Evolutionary conservation across 2,329 filamentous ascomycete species (phyloP).

Genomic region (Diaporthe ilicicola): DNA sequence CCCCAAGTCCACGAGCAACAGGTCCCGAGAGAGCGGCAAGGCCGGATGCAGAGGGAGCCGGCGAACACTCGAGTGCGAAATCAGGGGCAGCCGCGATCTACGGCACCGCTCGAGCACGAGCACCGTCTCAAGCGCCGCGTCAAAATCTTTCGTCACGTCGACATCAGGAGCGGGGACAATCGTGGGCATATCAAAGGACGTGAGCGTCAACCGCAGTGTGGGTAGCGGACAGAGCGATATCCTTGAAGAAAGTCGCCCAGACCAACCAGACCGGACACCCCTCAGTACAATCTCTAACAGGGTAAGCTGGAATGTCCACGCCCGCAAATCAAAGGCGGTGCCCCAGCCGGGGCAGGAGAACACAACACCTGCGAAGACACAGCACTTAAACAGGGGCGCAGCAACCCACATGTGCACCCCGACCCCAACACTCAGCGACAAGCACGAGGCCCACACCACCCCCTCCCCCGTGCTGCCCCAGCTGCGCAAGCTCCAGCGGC

Average conservation of each 20-base stretch:
- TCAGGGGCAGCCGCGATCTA: neutral
- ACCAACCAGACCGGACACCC: neutral
- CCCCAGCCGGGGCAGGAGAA: neutral
- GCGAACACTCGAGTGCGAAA: neutral
- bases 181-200: constrained; percentile 8
- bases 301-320: neutral
- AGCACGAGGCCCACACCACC: neutral
- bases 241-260: neutral
- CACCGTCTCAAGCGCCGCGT: neutral
- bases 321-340: neutral
- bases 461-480: neutral
- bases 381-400: neutral
- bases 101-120: constrained; percentile 15
- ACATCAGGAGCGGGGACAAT: constrained; percentile 20
- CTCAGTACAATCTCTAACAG: neutral
- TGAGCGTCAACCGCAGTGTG: constrained; percentile 7
- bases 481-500: constrained; percentile 13
- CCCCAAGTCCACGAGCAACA: neutral
- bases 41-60: neutral
- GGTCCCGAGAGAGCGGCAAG: neutral
- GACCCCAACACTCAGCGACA: too few relatives aligned
- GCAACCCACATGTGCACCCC: neutral
- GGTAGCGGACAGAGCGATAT: neutral
- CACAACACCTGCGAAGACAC: neutral
- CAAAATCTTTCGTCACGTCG: neutral